phyloP scores from a whole-genome alignment of 306 rosid species.

The Coriaria nepalensis region DNA sequence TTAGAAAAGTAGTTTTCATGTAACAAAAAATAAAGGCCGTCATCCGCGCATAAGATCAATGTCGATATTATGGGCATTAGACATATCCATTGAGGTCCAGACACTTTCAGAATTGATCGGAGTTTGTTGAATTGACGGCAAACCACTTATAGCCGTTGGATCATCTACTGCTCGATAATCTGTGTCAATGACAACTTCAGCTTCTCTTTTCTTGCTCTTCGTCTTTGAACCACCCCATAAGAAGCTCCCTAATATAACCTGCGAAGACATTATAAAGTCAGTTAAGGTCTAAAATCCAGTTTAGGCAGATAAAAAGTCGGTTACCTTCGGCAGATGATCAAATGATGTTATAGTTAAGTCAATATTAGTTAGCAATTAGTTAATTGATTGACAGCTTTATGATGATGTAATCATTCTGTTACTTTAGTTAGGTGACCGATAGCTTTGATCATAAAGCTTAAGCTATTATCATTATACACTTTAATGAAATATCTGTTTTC shows the following conservation, averaged over 20 bases:
- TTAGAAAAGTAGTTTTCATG: background rate
- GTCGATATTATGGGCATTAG: slow-evolving; percentile 54
- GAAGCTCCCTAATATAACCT: slow-evolving; percentile 46
- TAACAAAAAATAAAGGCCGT: slow-evolving; percentile 5
- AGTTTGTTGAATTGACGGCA: slow-evolving; percentile 38
- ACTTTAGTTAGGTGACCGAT: no score
- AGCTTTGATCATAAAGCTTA: no score
- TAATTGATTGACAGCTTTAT: no score
- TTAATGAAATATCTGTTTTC: no score
- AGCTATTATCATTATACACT: no score
- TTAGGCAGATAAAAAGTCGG: no score
- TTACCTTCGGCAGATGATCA: no score
- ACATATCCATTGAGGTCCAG: slow-evolving; percentile 81
- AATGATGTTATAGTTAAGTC: no score
- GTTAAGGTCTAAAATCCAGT: no score
- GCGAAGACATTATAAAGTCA: no score
- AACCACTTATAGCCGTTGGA: slow-evolving; percentile 27
- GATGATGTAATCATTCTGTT: no score
- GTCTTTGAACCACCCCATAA: slow-evolving; percentile 52
- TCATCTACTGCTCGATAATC: slow-evolving; percentile 50
- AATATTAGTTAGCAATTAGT: no score
- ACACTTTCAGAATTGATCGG: slow-evolving; percentile 40
- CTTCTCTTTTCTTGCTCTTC: slow-evolving; percentile 55
- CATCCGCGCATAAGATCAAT: slow-evolving; percentile 95
- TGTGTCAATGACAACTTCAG: slow-evolving; percentile 38